phyloP scores from a whole-genome alignment of 2,329 filamentous ascomycete genomes.

The Hypoxylon sp. region DNA sequence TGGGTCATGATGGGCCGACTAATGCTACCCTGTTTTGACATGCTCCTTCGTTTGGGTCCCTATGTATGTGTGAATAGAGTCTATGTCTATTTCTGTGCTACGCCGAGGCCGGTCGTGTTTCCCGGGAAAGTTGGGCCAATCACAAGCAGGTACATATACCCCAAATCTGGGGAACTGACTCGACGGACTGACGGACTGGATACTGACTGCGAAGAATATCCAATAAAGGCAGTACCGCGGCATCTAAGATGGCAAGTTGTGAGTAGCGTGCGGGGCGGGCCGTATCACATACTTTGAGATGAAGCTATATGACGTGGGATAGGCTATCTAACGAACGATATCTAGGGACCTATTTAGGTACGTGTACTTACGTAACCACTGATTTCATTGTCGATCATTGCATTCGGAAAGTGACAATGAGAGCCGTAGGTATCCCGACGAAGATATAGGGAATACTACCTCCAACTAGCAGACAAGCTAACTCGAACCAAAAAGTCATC shows the following conservation, averaged over 20 bases:
- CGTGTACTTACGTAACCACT: too few relatives aligned
- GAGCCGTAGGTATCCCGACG: too few relatives aligned
- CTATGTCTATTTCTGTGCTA: background rate
- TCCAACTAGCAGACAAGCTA: background rate
- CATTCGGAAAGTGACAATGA: background rate
- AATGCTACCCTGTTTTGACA: slow-evolving; percentile 1
- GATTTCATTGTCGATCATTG: background rate
- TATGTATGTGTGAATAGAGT: background rate
- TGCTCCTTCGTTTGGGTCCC: too few relatives aligned
- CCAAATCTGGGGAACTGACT: background rate
- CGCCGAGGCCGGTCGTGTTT: too few relatives aligned
- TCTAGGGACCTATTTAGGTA: too few relatives aligned
- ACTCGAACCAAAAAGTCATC: background rate
- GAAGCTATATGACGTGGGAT: slow-evolving; percentile 1
- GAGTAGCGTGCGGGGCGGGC: slow-evolving; percentile 6
- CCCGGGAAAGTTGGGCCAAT: too few relatives aligned
- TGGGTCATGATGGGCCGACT: slow-evolving; percentile 19
- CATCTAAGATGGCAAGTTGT: background rate
- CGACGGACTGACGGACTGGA: too few relatives aligned
- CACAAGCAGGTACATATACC: background rate
- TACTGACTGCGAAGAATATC: too few relatives aligned
- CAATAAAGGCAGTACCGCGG: background rate
- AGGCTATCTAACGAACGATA: too few relatives aligned
- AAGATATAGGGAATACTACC: too few relatives aligned
- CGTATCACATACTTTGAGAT: background rate